These are phyloP conservation scores for Rhizophora mangle DNA, from an alignment of 345 rosid genomes.

Conservation along the genomic window DNA sequence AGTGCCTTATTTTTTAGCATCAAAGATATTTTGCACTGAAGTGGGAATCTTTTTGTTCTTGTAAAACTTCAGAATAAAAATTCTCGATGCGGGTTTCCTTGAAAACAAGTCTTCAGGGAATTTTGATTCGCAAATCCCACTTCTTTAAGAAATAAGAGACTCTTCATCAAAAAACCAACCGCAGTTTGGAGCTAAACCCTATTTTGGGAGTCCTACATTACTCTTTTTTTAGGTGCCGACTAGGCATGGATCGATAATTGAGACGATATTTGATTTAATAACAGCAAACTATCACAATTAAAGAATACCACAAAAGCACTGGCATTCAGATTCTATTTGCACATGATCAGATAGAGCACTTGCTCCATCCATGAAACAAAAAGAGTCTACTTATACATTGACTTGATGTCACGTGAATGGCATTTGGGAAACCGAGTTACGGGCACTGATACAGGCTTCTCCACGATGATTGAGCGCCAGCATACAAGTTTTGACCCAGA, in stretches of 20 bases:
- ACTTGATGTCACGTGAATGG: slow-evolving; percentile 22
- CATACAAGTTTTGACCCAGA: slow-evolving; percentile 33
- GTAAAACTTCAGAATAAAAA: no score
- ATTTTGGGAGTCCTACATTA: no score
- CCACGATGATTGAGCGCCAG: slow-evolving; percentile 22
- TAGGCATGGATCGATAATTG: neutral
- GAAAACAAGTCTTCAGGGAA: no score
- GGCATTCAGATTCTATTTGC: slow-evolving; percentile 8
- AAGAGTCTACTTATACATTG: slow-evolving; percentile 16
- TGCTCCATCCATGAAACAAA: slow-evolving; percentile 1
- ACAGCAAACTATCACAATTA: slow-evolving; percentile 1
- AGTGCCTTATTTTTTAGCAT: no score
- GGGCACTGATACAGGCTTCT: slow-evolving; percentile 25
- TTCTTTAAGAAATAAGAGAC: no score
- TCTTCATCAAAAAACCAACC: no score
- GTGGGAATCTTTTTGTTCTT: no score
- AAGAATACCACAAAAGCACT: neutral
- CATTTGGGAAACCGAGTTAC: slow-evolving; percentile 33
- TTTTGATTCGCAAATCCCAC: no score
- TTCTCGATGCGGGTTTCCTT: no score
- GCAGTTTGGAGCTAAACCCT: no score
- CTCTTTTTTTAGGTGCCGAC: neutral
- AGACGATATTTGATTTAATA: neutral
- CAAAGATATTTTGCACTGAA: no score
- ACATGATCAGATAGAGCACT: neutral